Evolutionary conservation across 352 stramenopile genomes (phyloP), one percentile per base, ranked within the genome.

Genomic region (Phytophthora brassicae): DNA sequence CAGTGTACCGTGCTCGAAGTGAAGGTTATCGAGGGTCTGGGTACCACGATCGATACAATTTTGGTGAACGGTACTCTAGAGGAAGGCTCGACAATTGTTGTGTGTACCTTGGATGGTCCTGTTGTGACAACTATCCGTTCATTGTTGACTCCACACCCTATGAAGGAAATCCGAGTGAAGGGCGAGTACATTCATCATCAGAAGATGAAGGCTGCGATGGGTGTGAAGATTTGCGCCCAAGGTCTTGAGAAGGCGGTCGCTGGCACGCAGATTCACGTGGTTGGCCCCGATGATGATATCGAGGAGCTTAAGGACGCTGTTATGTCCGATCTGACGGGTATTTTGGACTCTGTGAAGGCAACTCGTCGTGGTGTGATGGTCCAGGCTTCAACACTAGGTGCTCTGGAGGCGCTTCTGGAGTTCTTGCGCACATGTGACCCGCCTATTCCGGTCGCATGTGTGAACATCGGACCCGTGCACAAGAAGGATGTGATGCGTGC

Each of bases 401-500:
- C 97, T 5, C 74, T 99, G 14, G 97, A 99, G 72, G 97, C 97
- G 2, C 79, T 99, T 62, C 80, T 99, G 35, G 95, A 99, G 84
- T 99, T 99, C 74, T 68, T 99, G 54, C 90, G 94, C 41, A 92
- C 95, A 51, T 97, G 90, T 78, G 86, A 98, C 53, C 92, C 92
- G 13, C 91, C 92, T 19, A 98, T 98, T 66, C 94, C 94, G 9
- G 94, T 99, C 14, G 88, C 89, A 49, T 95, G 87, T 26, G 97
- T 99, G 53, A 97, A 97, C 66, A 98, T 99, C 64, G 97, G 97
- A 13, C 97, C 97, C 8, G 94, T 99, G 48, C 94, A 98, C 88
- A 99, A 99, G 82, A 98, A 98, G 73, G 97, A 99, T 73, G 95
- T 99, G 9, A 99, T 98, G 74, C 95, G 95, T 43, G 98, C 98